Conservation (phyloP, 2,329 filamentous ascomycete species). For the Xylaria sp. region DNA sequence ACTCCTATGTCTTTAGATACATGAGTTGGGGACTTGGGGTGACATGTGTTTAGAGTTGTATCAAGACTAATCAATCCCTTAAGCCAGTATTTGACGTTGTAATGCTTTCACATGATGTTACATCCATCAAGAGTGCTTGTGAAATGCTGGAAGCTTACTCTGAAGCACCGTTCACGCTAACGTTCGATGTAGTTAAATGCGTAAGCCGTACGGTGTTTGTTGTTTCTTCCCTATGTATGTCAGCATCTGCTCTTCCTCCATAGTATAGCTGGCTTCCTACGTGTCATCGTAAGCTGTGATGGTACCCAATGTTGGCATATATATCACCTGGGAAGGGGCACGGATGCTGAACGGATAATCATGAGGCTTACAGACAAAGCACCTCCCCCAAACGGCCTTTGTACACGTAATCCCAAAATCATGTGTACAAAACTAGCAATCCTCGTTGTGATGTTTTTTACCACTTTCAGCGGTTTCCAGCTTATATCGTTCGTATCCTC, state of each 20-base stretch:
- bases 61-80: neutral
- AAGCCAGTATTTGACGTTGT: neutral
- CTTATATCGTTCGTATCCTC: neutral
- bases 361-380: neutral
- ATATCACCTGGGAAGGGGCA: neutral
- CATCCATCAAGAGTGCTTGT: neutral
- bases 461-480: neutral
- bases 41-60: neutral
- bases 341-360: neutral
- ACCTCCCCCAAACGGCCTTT: neutral
- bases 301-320: neutral
- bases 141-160: neutral
- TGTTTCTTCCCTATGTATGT: neutral
- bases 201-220: neutral
- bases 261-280: neutral
- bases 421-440: neutral
- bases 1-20: neutral
- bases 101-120: neutral
- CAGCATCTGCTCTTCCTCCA: neutral
- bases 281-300: neutral
- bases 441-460: neutral
- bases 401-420: neutral
- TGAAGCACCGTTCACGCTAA: neutral
- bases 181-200: neutral
- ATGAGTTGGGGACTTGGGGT: neutral